Percentiles rank a stretch among this genome's conserved stretches.
phyloP scores from a whole-genome alignment of 108 stramenopile genomes.

The Cylindrotheca fusiformis region DNA sequence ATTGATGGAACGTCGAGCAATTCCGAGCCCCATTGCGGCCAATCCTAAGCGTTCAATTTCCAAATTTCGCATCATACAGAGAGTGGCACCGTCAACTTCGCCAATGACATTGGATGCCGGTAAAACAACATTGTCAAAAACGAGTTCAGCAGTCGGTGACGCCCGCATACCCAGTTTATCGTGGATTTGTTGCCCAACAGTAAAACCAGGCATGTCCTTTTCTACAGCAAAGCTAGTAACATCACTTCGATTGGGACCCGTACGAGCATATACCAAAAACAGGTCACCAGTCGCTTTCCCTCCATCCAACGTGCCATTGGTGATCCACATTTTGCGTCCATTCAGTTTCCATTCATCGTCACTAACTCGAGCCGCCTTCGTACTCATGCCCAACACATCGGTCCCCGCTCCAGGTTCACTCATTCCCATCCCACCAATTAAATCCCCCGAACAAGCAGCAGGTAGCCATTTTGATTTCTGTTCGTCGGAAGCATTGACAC shows the following conservation, averaged over 20 bases:
- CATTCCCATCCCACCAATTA: conserved; percentile 99
- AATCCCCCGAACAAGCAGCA: conserved; percentile 70
- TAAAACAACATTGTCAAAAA: conserved; percentile 93
- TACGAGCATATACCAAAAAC: conserved; percentile 96
- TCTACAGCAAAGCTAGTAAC: conserved; percentile 95
- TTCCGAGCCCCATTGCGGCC: conserved; percentile 95
- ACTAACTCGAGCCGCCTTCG: conserved; percentile 64
- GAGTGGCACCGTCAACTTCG: conserved; percentile 82
- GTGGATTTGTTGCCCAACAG: conserved; percentile 92
- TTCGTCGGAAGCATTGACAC: conserved; percentile 76
- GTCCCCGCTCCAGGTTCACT: conserved; percentile 97
- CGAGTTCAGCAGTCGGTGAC: conserved; percentile 94
- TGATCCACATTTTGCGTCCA: conserved; percentile 99
- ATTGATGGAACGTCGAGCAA: conserved; percentile 91
- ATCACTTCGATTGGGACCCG: conserved; percentile 70
- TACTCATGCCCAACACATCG: conserved; percentile 95
- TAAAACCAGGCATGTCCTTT: conserved; percentile 95
- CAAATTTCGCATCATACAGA: conserved; percentile 99
- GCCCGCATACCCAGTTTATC: conserved; percentile 96
- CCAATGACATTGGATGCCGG: conserved; percentile 88
- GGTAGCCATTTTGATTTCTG: conserved; percentile 84
- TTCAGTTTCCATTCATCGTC: conserved; percentile 75
- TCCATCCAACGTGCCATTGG: conserved; percentile 94
- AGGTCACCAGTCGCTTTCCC: conserved; percentile 86
- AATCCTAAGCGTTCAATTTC: conserved; percentile 97